Conservation (phyloP, 768 basidiomycete species). For the Hortiboletus campestris region DNA sequence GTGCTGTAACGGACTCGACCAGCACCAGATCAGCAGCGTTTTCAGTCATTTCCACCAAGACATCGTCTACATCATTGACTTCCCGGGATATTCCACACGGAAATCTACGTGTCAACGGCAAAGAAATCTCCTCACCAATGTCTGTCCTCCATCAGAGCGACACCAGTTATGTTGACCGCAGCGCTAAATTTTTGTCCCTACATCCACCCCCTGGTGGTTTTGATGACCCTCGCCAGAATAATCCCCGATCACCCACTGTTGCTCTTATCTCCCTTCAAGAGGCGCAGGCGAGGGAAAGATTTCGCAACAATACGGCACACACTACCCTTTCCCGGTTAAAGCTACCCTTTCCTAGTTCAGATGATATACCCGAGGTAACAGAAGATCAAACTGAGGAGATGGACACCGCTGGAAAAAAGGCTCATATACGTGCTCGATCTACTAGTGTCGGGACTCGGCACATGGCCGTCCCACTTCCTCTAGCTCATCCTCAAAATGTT, state of each 20-base stretch:
- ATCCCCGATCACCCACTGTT: conserved; percentile 50
- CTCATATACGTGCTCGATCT: conserved; percentile 52
- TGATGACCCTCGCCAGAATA: conserved; percentile 49
- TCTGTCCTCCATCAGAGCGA: conserved; percentile 34
- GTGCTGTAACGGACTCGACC: conserved; percentile 48
- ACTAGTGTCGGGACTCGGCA: conserved; percentile 59
- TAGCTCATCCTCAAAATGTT: conserved; percentile 37
- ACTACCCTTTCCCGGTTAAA: conserved; percentile 24
- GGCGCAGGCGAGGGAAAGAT: conserved; percentile 65
- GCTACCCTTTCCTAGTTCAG: conserved; percentile 34
- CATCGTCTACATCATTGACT: conserved; percentile 27
- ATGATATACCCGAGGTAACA: conserved; percentile 25
- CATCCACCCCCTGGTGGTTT: conserved; percentile 34
- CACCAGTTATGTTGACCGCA: conserved; percentile 29
- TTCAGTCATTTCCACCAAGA: conserved; percentile 36
- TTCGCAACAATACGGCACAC: conserved; percentile 49
- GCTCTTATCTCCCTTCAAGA: conserved; percentile 75
- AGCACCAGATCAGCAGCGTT: conserved; percentile 38
- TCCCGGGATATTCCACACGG: conserved; percentile 18
- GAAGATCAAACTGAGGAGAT: conserved; percentile 24
- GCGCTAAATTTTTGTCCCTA: conserved; percentile 30
- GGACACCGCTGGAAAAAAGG: conserved; percentile 19
- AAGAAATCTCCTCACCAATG: conserved; percentile 58
- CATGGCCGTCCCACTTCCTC: conserved; percentile 35
- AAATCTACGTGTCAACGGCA: conserved; percentile 38